Evolutionary conservation across 352 stramenopile species (phyloP).

Genomic region (Pythium aquatile): DNA sequence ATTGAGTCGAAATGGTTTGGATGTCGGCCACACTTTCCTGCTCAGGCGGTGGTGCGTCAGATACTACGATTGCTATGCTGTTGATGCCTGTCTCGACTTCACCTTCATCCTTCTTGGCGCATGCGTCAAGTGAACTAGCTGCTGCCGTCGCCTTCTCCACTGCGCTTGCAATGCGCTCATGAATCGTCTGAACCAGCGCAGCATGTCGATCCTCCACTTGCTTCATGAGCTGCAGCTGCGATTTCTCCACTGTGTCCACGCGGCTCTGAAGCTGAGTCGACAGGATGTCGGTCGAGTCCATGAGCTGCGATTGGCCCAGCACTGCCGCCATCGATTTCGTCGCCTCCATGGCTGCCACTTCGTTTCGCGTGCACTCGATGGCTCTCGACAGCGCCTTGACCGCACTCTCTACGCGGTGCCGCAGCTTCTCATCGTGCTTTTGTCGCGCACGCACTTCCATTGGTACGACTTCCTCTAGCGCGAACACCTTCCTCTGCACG

Average conservation of each 20-base stretch:
- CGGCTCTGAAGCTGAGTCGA: constrained; percentile 21
- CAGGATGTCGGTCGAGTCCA: background rate
- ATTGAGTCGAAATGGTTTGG: background rate
- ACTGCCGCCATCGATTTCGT: background rate
- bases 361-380: constrained; percentile 32
- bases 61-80: background rate
- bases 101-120: background rate
- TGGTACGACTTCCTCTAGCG: constrained; percentile 60
- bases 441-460: constrained; percentile 64
- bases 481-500: constrained; percentile 46
- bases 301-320: background rate
- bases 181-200: background rate
- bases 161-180: background rate
- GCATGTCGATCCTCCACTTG: background rate
- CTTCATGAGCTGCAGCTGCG: constrained; percentile 7
- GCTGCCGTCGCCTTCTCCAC: background rate
- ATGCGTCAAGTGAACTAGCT: background rate
- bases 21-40: background rate
- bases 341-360: constrained; percentile 27
- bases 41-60: background rate
- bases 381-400: constrained; percentile 35
- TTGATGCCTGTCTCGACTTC: background rate
- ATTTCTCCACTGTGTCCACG: constrained; percentile 33
- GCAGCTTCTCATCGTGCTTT: constrained; percentile 55
- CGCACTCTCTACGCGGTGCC: constrained; percentile 38